Evolutionary conservation across 805 yeast genomes (phyloP).

Genomic region (Ogataea pilisensis): DNA sequence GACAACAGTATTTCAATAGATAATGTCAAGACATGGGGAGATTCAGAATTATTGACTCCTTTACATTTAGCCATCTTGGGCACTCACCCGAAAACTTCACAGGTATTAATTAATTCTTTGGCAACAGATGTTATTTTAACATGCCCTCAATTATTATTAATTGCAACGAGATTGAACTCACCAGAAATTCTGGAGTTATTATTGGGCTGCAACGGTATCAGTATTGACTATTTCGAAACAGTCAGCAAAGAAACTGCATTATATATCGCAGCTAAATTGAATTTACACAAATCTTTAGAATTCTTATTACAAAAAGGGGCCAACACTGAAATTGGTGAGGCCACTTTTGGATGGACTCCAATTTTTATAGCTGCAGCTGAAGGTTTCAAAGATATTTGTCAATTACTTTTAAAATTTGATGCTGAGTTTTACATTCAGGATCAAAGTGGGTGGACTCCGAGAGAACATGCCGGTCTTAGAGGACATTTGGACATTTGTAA

Average conservation of each 20-base stretch:
- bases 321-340: slow-evolving; percentile 69
- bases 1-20: slow-evolving; percentile 49
- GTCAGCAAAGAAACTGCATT: slow-evolving; percentile 74
- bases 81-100: slow-evolving; percentile 72
- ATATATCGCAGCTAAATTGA: slow-evolving; percentile 72
- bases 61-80: slow-evolving; percentile 80
- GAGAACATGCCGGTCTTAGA: slow-evolving; percentile 90
- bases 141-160: slow-evolving; percentile 54
- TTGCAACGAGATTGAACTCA: slow-evolving; percentile 66
- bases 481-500: slow-evolving; percentile 77
- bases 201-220: slow-evolving; percentile 52
- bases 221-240: slow-evolving; percentile 57
- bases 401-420: slow-evolving; percentile 47
- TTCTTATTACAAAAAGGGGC: slow-evolving; percentile 58
- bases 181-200: slow-evolving; percentile 52
- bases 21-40: slow-evolving; percentile 60
- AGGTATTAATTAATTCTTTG: slow-evolving; percentile 49
- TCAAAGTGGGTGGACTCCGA: slow-evolving; percentile 94
- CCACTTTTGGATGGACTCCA: slow-evolving; percentile 91
- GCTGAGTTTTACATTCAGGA: slow-evolving; percentile 59
- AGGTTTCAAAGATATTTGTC: slow-evolving; percentile 59
- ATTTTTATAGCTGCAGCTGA: slow-evolving; percentile 86
- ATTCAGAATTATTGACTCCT: slow-evolving; percentile 76
- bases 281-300: slow-evolving; percentile 49
- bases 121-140: slow-evolving; percentile 34